A percentile compares a stretch with the other conserved stretches of the same genome.
Evolutionary conservation across 2,329 filamentous ascomycete genomes (phyloP).

Genomic region (Colletotrichum shisoi): DNA sequence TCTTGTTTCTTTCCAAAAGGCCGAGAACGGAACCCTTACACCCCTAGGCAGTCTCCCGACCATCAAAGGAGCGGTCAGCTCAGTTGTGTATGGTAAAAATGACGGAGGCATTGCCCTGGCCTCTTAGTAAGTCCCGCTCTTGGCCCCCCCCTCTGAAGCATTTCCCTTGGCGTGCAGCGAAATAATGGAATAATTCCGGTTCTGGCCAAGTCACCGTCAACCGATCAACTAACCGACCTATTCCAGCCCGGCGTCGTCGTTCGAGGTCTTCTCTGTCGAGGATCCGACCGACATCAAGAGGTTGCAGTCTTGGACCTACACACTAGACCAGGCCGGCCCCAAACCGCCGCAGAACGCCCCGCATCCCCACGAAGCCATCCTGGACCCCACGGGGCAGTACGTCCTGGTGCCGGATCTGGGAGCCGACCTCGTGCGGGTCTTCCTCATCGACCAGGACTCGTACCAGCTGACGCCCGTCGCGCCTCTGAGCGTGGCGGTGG

Average conservation of each 20-base stretch:
- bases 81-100: constrained; percentile 36
- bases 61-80: constrained; percentile 39
- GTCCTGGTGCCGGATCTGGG: constrained; percentile 35
- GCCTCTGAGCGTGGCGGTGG: constrained; percentile 29
- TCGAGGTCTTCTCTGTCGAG: constrained; percentile 35
- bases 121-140: constrained; percentile 39
- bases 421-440: constrained; percentile 37
- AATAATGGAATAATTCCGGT: too few species aligned
- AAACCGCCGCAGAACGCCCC: constrained; percentile 36
- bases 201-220: not conserved
- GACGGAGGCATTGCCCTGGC: constrained; percentile 38
- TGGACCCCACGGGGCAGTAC: constrained; percentile 39
- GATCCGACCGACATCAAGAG: constrained; percentile 35
- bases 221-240: constrained; percentile 3
- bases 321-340: constrained; percentile 56
- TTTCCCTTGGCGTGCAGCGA: not conserved
- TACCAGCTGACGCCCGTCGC: constrained; percentile 30
- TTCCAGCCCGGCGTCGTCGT: constrained; percentile 25
- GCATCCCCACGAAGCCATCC: constrained; percentile 35
- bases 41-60: constrained; percentile 34
- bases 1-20: constrained; percentile 37
- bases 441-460: constrained; percentile 29
- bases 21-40: constrained; percentile 25
- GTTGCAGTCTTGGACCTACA: constrained; percentile 47
- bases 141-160: not conserved